A percentile compares a stretch with the other conserved stretches of the same genome.
Conservation (phyloP, 2,329 filamentous ascomycete genomes). For the Fusarium nisikadoi region DNA sequence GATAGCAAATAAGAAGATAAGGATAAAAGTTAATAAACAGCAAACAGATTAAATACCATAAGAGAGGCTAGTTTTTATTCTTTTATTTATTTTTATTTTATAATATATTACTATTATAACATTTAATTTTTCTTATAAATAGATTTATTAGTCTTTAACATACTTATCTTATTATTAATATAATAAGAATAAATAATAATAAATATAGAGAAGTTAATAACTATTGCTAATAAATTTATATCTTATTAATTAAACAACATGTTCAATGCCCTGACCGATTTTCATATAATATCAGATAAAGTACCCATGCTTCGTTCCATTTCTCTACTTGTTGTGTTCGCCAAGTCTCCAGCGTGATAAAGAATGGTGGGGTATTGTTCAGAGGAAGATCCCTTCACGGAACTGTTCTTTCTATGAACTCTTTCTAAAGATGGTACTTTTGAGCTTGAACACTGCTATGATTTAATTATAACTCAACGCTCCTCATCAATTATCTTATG, state of each 20-base stretch:
- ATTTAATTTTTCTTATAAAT: too few relatives aligned
- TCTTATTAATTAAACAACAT: not conserved
- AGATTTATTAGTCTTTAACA: too few relatives aligned
- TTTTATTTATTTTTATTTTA: too few relatives aligned
- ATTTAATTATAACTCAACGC: rapidly evolving
- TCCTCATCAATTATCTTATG: not conserved
- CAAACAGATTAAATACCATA: too few relatives aligned
- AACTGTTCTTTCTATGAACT: not conserved
- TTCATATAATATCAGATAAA: too few relatives aligned
- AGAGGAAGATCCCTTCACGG: not conserved
- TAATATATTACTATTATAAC: too few relatives aligned
- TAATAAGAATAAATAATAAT: too few relatives aligned
- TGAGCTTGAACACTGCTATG: not conserved
- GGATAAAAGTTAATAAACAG: too few relatives aligned
- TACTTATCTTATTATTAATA: too few relatives aligned
- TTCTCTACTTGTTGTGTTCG: not conserved
- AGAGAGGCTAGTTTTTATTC: too few relatives aligned
- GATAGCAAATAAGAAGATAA: not conserved
- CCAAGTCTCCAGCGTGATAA: not conserved
- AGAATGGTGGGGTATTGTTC: not conserved
- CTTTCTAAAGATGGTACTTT: rapidly evolving
- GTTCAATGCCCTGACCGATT: not conserved
- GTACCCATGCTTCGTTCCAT: not conserved
- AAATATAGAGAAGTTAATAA: too few relatives aligned
- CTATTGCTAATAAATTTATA: too few relatives aligned